Evolutionary conservation across 2,329 filamentous ascomycete genomes (phyloP).

Genomic region (Zymoseptoria tritici): DNA sequence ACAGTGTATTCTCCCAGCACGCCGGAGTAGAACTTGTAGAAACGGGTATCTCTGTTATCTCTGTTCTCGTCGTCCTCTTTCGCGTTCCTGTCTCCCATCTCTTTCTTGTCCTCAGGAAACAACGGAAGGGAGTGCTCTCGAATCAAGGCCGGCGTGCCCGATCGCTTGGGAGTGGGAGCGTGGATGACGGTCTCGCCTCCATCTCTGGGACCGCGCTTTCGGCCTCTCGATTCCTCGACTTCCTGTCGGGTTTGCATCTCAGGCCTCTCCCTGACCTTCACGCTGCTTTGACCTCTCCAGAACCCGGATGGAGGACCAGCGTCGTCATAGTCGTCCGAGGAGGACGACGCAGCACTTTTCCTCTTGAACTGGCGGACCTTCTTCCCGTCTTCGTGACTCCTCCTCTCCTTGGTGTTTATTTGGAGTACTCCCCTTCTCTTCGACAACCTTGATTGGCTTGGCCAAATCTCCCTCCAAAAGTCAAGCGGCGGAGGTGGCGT

Average conservation of each 20-base stretch:
- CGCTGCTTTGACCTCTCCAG: neutral
- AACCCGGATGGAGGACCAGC: neutral
- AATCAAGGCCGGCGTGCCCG: slow-evolving; percentile 4
- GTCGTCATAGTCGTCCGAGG: neutral
- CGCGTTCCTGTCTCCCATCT: slow-evolving; percentile 6
- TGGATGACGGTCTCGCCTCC: slow-evolving; percentile 1
- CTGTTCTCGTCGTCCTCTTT: slow-evolving; percentile 4
- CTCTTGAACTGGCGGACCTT: slow-evolving; percentile 2
- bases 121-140: neutral
- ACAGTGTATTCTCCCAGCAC: slow-evolving; percentile 14
- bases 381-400: neutral
- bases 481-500: slow-evolving; percentile 1
- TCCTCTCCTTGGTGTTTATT: neutral
- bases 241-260: neutral
- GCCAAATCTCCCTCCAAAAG: slow-evolving; percentile 1
- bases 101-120: slow-evolving; percentile 1
- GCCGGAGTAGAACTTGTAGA: slow-evolving; percentile 22
- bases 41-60: slow-evolving; percentile 17
- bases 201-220: slow-evolving; percentile 1
- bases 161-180: slow-evolving; percentile 2
- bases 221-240: neutral
- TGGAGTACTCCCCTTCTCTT: neutral
- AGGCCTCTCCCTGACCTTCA: neutral
- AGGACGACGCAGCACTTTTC: neutral
- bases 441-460: neutral